Evolutionary conservation across 805 yeast genomes (phyloP).

Genomic region (Starmerella bombi): DNA sequence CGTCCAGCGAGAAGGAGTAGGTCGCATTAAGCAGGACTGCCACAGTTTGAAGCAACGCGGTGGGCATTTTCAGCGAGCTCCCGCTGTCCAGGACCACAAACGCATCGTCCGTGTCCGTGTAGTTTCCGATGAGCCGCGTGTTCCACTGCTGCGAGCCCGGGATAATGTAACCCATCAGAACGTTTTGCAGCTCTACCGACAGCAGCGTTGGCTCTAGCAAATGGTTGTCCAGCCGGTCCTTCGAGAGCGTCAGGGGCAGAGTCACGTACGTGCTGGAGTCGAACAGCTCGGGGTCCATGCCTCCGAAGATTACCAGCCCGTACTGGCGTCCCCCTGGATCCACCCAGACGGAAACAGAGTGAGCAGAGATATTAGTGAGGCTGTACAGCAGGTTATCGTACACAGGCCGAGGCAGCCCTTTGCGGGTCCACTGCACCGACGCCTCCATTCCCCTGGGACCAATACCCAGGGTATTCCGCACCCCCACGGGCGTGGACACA

Average conservation of each 20-base stretch:
- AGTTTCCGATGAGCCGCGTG: background rate
- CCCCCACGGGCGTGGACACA: background rate
- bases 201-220: background rate
- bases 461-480: constrained; percentile 7
- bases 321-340: constrained; percentile 4
- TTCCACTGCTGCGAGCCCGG: background rate
- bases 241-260: background rate
- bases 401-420: constrained; percentile 6
- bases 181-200: background rate
- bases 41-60: background rate
- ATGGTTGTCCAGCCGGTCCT: background rate
- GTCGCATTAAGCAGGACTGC: background rate
- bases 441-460: constrained; percentile 17
- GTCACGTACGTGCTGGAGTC: background rate
- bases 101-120: background rate
- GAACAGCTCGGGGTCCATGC: constrained; percentile 9
- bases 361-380: background rate
- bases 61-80: background rate
- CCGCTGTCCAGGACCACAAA: background rate
- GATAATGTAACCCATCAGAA: background rate
- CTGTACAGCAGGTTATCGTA: constrained; percentile 5
- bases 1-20: background rate
- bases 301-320: constrained; percentile 13
- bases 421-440: constrained; percentile 4
- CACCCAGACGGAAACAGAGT: constrained; percentile 13